Conservation (phyloP, 2,329 filamentous ascomycete species). For the Paramyrothecium sp. region DNA sequence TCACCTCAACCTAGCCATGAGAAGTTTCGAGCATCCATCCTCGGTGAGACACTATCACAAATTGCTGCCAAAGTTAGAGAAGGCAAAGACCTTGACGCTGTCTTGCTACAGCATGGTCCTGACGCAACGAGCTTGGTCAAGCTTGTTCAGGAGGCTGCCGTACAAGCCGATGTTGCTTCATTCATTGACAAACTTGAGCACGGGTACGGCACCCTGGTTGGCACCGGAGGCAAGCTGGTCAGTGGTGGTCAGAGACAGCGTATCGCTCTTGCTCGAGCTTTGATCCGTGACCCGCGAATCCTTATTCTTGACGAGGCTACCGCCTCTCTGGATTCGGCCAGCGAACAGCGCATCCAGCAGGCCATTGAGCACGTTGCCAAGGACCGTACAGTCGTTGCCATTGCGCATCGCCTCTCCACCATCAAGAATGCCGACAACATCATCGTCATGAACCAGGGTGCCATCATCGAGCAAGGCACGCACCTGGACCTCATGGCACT, state of each 20-base stretch:
- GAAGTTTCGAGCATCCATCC: constrained; percentile 42
- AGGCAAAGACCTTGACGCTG: constrained; percentile 45
- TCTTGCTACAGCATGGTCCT: constrained; percentile 40
- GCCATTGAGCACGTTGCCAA: constrained; percentile 44
- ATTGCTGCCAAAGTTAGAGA: constrained; percentile 39
- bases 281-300: constrained; percentile 56
- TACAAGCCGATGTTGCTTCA: constrained; percentile 55
- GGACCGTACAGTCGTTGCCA: constrained; percentile 63
- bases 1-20: constrained; percentile 37
- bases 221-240: constrained; percentile 51
- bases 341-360: constrained; percentile 52
- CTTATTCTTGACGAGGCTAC: constrained; percentile 63
- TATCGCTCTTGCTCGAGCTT: constrained; percentile 55
- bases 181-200: constrained; percentile 55
- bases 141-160: constrained; percentile 49
- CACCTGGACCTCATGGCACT: constrained; percentile 57
- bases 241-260: constrained; percentile 62
- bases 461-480: constrained; percentile 62
- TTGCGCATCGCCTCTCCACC: constrained; percentile 62
- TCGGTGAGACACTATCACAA: constrained; percentile 46
- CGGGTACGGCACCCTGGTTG: constrained; percentile 53
- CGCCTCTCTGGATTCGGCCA: constrained; percentile 57
- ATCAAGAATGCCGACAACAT: constrained; percentile 66
- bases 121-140: constrained; percentile 49
- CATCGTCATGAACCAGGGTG: constrained; percentile 60